Percentiles rank a stretch among this genome's conserved stretches.
Conservation (phyloP, 2,329 filamentous ascomycete genomes). For the Pseudogymnoascus sp. region DNA sequence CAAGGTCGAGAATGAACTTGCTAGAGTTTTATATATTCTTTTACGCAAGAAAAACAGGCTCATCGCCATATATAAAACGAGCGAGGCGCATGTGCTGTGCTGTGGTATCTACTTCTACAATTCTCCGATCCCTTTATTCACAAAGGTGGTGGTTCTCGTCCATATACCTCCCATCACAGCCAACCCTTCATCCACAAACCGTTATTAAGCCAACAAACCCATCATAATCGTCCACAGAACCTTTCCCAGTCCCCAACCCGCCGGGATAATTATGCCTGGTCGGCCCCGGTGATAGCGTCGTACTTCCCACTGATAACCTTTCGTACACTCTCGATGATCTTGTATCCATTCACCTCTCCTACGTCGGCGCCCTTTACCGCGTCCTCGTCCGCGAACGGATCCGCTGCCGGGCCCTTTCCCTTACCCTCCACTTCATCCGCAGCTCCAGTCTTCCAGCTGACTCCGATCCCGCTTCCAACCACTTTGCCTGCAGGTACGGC, state of each 20-base stretch:
- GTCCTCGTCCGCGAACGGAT: constrained; percentile 62
- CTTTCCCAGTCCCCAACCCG: not conserved
- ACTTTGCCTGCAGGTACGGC: constrained; percentile 22
- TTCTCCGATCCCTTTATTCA: not conserved
- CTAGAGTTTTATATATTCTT: not conserved
- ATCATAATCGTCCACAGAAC: not conserved
- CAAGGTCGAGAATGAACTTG: not conserved
- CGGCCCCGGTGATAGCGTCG: constrained; percentile 39
- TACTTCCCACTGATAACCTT: constrained; percentile 73
- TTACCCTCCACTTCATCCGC: constrained; percentile 30
- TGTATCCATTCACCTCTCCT: constrained; percentile 45
- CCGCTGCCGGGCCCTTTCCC: constrained; percentile 40
- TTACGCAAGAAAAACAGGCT: constrained; percentile 2
- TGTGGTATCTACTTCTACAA: constrained; percentile 8
- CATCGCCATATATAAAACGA: not conserved
- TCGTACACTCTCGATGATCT: constrained; percentile 54
- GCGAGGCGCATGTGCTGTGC: not conserved
- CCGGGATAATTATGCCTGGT: constrained; percentile 2
- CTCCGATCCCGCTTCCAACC: constrained; percentile 57
- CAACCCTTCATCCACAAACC: not conserved
- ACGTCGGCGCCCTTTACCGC: constrained; percentile 36
- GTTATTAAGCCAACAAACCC: not conserved
- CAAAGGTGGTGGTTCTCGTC: not conserved
- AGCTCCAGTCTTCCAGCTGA: constrained; percentile 45
- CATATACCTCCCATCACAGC: not conserved